Evolutionary conservation across 176 grass and related monocot species (phyloP), one percentile per base, ranked within the genome.

Genomic region (Oryza coarctata): DNA sequence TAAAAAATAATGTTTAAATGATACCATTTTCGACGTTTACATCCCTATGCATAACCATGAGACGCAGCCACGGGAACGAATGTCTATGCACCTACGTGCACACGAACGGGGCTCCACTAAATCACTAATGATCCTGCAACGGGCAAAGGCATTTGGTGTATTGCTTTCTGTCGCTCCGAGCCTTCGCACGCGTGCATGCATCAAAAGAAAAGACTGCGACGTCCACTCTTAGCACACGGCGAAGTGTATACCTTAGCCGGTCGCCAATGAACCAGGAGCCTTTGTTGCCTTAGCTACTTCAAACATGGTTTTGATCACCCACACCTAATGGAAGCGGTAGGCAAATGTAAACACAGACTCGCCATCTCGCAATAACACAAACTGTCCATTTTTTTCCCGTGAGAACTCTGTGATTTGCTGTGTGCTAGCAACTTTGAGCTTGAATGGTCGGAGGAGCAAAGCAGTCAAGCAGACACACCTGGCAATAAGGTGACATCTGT

Each of bases 141-240:
- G 0, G 14, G 13, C 44, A 47, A 14, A 47, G 55, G 64, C 71
- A 81, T 47, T 60, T 22, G 78, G 64, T n/a, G 77, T 38, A 33
- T 63, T 28, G 71, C 87, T 85, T 85, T 85, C 81, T 62, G 76
- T 68, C 82, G 29, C 29, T 80, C 72, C 78, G 43, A 89, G 82
- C 14, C 39, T 29, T 30, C 32, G 33, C 12, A 72, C 52, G 77
- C 77, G 81, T 71, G 87, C 82, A 65, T 76, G 87, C 87, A 71
- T 12, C 64, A 45, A 45, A 45, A 45, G 43, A 71, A 71, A 77
- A 70, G 82, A 35, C 20, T 18, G 13, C 69, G 25, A 27, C 82
- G 40, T 70, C 63, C 64, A 76, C 23, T 79, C 74, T 26, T 66
- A 33, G 63, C 63, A 8, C 32, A 12, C 41, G 22, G 87, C 86